These are phyloP conservation scores for Calonectria naviculata DNA, from an alignment of 2,329 filamentous ascomycete species.

Conservation along the genomic window DNA sequence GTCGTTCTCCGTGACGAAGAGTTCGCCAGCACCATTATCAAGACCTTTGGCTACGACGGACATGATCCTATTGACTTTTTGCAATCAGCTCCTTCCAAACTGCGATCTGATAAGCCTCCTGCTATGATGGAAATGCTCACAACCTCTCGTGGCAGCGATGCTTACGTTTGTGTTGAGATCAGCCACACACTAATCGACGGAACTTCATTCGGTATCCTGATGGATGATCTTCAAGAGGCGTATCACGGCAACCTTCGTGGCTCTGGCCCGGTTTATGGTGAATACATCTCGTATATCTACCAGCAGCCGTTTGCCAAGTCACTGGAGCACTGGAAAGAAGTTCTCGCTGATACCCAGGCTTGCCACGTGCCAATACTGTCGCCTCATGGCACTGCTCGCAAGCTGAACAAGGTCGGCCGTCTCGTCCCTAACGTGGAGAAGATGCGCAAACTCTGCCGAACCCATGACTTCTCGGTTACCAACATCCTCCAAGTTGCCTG, in stretches of 20 bases:
- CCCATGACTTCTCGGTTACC: constrained; percentile 55
- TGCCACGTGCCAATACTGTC: not conserved
- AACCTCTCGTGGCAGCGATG: constrained; percentile 1
- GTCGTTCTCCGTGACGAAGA: not conserved
- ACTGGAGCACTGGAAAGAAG: not conserved
- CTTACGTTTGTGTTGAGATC: constrained; percentile 42
- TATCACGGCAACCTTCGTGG: constrained; percentile 33
- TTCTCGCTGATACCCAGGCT: not conserved
- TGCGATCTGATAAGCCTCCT: not conserved
- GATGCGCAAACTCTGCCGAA: not conserved
- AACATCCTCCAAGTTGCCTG: constrained; percentile 63
- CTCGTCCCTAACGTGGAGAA: not conserved
- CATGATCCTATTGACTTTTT: not conserved
- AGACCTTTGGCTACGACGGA: not conserved
- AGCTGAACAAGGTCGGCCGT: not conserved
- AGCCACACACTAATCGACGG: constrained; percentile 47
- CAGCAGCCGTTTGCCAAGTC: not conserved
- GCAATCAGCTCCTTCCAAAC: not conserved
- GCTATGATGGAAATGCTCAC: constrained; percentile 1
- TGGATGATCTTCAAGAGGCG: constrained; percentile 40
- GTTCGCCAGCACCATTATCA: not conserved
- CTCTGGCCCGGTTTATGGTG: not conserved
- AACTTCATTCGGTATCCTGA: constrained; percentile 40
- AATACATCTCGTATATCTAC: not conserved
- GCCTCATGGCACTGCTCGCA: not conserved